Percentiles rank a stretch among this genome's conserved stretches.
Evolutionary conservation across 208 protist species (phyloP).

Genomic region (Acanthamoeba healyi): DNA sequence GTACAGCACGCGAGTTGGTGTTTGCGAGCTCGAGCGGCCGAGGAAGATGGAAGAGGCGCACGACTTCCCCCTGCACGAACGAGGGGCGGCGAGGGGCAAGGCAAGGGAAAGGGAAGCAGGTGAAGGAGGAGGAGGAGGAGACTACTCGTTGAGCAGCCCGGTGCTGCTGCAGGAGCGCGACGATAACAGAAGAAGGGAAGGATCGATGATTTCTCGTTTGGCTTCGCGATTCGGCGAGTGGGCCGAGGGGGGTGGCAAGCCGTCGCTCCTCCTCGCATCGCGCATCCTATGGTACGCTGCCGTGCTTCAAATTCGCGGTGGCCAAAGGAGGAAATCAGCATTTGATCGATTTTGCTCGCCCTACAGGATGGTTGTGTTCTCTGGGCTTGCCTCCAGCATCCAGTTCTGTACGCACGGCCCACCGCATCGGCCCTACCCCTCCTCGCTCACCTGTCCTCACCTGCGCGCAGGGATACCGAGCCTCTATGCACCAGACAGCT

Average conservation of each 20-base stretch:
- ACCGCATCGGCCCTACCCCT: not conserved
- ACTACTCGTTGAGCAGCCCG: too few species aligned
- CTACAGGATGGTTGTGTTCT: slow-evolving; percentile 20
- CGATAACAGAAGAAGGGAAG: too few species aligned
- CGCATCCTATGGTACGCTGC: slow-evolving; percentile 2
- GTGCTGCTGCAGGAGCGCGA: too few species aligned
- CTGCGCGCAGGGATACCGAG: not conserved
- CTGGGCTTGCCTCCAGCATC: slow-evolving; percentile 23
- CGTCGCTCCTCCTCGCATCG: not conserved
- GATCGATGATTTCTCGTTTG: not conserved
- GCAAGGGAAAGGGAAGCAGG: too few species aligned
- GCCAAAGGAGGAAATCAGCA: not conserved
- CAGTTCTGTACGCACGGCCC: slow-evolving; percentile 49
- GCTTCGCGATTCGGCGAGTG: not conserved
- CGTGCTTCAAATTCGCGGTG: not conserved
- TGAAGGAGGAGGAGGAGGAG: too few species aligned
- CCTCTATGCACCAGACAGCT: slow-evolving; percentile 16
- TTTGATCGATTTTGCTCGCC: not conserved
- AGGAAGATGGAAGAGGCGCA: too few species aligned
- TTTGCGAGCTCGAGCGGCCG: too few species aligned
- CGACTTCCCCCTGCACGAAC: too few species aligned
- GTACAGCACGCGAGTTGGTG: too few species aligned
- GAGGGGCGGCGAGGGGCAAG: too few species aligned
- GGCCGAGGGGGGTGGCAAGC: slow-evolving; percentile 25
- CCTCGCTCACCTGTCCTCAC: not conserved